Percentiles rank a stretch among this genome's conserved stretches.
Conservation (phyloP, 129 eudicot species). For the Heracleum sosnowskyi region DNA sequence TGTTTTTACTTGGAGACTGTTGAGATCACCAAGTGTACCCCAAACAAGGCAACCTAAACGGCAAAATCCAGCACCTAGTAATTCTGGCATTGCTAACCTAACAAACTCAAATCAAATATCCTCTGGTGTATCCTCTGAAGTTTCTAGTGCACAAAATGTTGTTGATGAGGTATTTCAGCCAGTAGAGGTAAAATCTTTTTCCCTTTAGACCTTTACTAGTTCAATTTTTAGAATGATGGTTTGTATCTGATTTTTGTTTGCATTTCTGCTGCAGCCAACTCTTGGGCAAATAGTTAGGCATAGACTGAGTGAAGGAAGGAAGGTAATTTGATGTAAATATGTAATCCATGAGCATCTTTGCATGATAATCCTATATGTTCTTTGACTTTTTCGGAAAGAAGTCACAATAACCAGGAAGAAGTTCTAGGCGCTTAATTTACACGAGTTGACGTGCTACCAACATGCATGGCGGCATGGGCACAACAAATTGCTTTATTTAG, state of each 20-base stretch:
- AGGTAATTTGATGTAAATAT: slow-evolving; percentile 38
- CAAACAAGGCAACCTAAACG: slow-evolving; percentile 72
- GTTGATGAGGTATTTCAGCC: slow-evolving; percentile 88
- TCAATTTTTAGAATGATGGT: neutral
- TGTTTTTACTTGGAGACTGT: slow-evolving; percentile 67
- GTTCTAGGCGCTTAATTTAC: neutral
- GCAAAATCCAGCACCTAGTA: slow-evolving; percentile 51
- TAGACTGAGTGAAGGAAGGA: slow-evolving; percentile 85
- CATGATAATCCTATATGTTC: neutral
- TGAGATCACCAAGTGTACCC: slow-evolving; percentile 61
- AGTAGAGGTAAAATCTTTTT: slow-evolving; percentile 38
- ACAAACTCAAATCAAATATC: slow-evolving; percentile 32
- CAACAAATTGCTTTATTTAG: neutral
- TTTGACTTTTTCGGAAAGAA: neutral
- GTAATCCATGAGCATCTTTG: neutral
- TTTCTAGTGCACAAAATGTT: slow-evolving; percentile 57
- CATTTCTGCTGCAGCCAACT: slow-evolving; percentile 62
- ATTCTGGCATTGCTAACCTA: slow-evolving; percentile 42
- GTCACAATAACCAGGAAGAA: neutral
- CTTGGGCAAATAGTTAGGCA: slow-evolving; percentile 88
- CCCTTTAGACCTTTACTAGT: slow-evolving; percentile 3
- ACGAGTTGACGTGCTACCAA: neutral
- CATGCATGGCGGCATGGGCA: neutral
- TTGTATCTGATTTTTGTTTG: neutral
- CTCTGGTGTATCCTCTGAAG: slow-evolving; percentile 46